A percentile compares a stretch with the other conserved stretches of the same genome.
Evolutionary conservation across 106 monocot species (phyloP).

Genomic region (Narthecium ossifragum): DNA sequence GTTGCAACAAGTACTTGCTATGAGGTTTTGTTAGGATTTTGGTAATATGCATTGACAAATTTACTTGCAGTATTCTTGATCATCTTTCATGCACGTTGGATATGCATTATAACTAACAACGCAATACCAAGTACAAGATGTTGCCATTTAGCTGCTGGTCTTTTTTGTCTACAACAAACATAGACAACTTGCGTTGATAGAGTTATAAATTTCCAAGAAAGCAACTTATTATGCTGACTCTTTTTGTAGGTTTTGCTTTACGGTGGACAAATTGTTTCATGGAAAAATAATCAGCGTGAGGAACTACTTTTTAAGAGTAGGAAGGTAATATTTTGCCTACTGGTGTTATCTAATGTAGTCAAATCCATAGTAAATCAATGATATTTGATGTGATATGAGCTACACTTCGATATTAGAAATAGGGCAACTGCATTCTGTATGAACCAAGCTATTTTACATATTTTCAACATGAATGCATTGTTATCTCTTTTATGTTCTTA

Average conservation of each 20-base stretch:
- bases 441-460: too few relatives aligned
- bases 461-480: too few relatives aligned
- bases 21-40: too few relatives aligned
- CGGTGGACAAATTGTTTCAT: constrained; percentile 64
- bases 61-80: neutral
- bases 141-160: neutral
- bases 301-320: constrained; percentile 56
- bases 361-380: too few relatives aligned
- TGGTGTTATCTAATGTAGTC: too few relatives aligned
- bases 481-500: too few relatives aligned
- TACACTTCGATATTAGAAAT: too few relatives aligned
- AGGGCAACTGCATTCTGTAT: too few relatives aligned
- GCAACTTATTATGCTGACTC: neutral
- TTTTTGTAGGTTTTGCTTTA: constrained; percentile 39
- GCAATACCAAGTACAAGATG: neutral
- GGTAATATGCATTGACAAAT: neutral
- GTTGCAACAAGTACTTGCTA: too few relatives aligned
- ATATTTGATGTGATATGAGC: too few relatives aligned
- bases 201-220: neutral
- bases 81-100: neutral
- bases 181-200: neutral
- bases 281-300: constrained; percentile 54
- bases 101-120: neutral
- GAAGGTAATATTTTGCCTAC: too few relatives aligned
- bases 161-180: neutral